Evolutionary conservation across 179 eudicot species (phyloP), one percentile per base, ranked within the genome.

Genomic region (Corrigiola litoralis): DNA sequence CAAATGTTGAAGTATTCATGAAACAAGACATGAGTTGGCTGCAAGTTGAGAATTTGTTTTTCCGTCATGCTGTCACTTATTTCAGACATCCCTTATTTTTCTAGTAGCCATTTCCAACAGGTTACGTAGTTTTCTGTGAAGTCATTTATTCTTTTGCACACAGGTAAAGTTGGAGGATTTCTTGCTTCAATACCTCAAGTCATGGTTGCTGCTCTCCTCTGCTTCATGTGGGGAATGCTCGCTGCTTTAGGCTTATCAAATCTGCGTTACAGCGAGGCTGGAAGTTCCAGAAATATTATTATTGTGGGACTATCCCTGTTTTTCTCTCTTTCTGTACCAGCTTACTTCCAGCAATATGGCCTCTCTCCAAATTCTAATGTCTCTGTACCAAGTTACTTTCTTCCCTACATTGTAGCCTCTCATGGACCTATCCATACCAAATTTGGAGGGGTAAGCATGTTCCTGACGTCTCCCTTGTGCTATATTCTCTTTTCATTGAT

Each of bases 181-280:
- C 72, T 92, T 70, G 97, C 98, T 59, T 92, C 98, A 41, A 90
- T 92, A 58, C 98, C 98, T 21, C 85, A 81, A 58, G 98, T 92
- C 62, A 87, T 92, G 79, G 98, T 92, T 45, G 98, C 98, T 52
- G 97, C 83, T 76, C 82, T 92, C 44, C 85, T 92, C 41, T 92
- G 98, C 83, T 87, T 90, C 78, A 94, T 90, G 97, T 92, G 96
- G 98, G 95, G 90, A 44, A 90, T 92, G 98, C 96, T 92, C 58
- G 72, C 89, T 25, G 98, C 98, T 10, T 66, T 92, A 34, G 98
- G 98, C 55, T 83, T 92, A 71, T 92, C 98, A 58, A 92, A 90
- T 78, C 77, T 92, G 58, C 86, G 98, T 6, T 92, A 90, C 54
- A 92, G 98, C 67, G 98, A 92, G 75, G 95, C 97, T 14, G 99